Base-by-base conservation (phyloP, 352 stramenopile species). In the Aphanomyces cochlioides region DNA sequence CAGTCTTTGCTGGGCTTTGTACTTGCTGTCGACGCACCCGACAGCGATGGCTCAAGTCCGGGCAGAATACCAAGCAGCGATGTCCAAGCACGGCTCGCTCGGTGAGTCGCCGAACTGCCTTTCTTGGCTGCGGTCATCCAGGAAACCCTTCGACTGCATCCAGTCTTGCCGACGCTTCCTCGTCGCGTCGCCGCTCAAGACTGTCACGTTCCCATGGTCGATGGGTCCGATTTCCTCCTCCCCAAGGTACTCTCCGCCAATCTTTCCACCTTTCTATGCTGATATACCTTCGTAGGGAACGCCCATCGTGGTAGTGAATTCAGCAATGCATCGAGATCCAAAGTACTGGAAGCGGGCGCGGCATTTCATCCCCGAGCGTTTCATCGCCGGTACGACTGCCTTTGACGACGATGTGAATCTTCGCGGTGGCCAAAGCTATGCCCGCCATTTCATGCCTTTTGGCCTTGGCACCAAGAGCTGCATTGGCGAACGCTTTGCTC, bases 371-470 rank as follows among this genome's bases (percentile, higher is more conserved):
- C 60, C 60, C 36, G 60, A 67, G 21, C 60, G 60, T 5, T 67
- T 67, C 37, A 7, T 56, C 3, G 60, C 50, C 7, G n/a, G 21
- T 3, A 56, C 60, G 47, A 10, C 37, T 10, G 13, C 39, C 12
- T 13, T 5, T 5, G 7, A 57, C n/a, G 60, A 19, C n/a, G 60
- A 67, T 37, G 17, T 39, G 8, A 37, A 19, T 7, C 60, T 67
- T 7, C 60, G 60, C 4, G 28, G 54, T 37, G 60, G 60, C 8
- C 45, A 57, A 17, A n/a, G 28, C 21, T 34, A 67, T 54, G 47
- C 60, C n/a, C 54, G 36, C n/a, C 13, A n/a, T 17, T 67, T 39
- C 60, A 67, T 67, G 60, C 60, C 60, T n/a, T 67, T 67, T 37
- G 54, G 60, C 13, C 38, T 41, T 13, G 60, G 60, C 54, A 12